Conservation (phyloP, 148 eudicot species). For the Camellia sinensis region DNA sequence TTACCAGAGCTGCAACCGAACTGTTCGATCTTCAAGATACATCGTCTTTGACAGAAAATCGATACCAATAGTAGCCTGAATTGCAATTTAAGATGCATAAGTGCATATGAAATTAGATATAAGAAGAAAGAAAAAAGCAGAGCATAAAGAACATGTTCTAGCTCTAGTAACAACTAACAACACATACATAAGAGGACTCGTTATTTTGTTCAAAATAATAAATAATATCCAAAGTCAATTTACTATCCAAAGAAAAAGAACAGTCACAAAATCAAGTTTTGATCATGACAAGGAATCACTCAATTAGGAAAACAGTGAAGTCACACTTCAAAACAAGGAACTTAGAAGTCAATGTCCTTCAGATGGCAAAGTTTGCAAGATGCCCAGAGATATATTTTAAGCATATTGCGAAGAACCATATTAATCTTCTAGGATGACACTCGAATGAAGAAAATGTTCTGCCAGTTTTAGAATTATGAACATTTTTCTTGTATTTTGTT, state of each 20-base stretch:
- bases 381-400: neutral
- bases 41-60: constrained; percentile 51
- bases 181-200: neutral
- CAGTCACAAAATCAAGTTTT: neutral
- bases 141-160: neutral
- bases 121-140: neutral
- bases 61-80: constrained; percentile 50
- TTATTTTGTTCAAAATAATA: too few species aligned
- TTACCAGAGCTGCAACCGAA: constrained; percentile 50
- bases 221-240: neutral
- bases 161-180: neutral
- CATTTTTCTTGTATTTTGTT: neutral
- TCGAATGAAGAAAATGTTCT: neutral
- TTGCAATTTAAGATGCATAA: constrained; percentile 7
- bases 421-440: neutral
- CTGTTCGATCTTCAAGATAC: constrained; percentile 57
- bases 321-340: neutral
- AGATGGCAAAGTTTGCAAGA: neutral
- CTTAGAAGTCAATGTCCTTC: neutral
- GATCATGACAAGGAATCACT: too few species aligned
- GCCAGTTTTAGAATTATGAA: neutral
- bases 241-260: neutral
- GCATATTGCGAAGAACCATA: neutral
- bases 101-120: neutral
- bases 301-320: neutral